Base-by-base conservation (phyloP, 1,139 yeast genomes). In the Groenewaldozyma auringiensis region DNA sequence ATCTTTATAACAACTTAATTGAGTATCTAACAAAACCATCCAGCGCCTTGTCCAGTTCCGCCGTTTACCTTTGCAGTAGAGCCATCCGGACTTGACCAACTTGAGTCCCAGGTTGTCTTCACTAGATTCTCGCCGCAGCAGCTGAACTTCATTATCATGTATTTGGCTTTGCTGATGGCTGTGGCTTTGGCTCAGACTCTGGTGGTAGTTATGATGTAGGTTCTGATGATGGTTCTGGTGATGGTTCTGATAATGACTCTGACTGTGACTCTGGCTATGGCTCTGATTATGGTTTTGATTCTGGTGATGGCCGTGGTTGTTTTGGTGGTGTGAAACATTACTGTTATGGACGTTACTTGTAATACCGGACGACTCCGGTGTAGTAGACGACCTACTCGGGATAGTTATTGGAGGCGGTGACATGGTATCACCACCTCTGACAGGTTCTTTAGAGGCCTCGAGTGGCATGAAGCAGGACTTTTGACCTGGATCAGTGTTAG, bases 21-120 rank as follows among this genome's bases (percentile, higher is more conserved):
- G 83, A 42, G 72, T 67, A 17, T 67, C 66, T 35, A 85, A 64
- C n/a, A 79, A 63, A 2, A 78, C 81, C 51, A 77, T 75, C 85
- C 85, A 79, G 35, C 69, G 62, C 48, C 68, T 65, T 53, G 69
- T 71, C 81, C 81, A 77, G 35, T 57, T 53, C 55, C 61, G 51
- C 35, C 58, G 51, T 44, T 58, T 60, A 37, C 59, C 56, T 21
- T 65, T 57, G 45, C 62, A 58, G 40, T 54, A 53, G 20, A 64
- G 55, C 68, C 68, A 65, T 3, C 68, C 68, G 41, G 54, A 55
- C 46, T 56, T 57, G 18, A 58, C 38, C 16, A 55, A 20, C 20
- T 20, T 35, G 8, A n/a, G 18, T 13, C 13, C 29, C 6, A 25
- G 11, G 29, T 25, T 25, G 29, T 25, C 29, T 25, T 25, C 29